Conservation (phyloP, 208 protist genomes). For the Trichomonas gallinae region DNA sequence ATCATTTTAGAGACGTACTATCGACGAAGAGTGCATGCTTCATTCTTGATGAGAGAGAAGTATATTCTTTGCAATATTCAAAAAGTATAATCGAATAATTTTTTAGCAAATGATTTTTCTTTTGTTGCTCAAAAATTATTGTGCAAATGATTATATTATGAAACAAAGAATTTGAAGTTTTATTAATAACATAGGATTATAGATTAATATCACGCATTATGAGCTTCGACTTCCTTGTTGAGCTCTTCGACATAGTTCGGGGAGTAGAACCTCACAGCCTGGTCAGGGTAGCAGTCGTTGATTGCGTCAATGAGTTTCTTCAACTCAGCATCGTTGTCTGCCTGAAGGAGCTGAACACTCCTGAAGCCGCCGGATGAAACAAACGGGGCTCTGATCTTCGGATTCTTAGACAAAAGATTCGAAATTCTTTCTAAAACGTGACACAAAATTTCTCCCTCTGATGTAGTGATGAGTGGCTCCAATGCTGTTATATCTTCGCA, state of each 20-base stretch:
- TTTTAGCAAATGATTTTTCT: too few relatives aligned
- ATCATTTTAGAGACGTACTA: too few relatives aligned
- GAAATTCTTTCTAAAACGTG: slow-evolving; percentile 89
- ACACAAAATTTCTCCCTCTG: slow-evolving; percentile 78
- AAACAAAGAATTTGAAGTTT: too few relatives aligned
- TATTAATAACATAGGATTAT: too few relatives aligned
- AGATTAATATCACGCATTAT: not conserved
- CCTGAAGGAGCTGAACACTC: slow-evolving; percentile 75
- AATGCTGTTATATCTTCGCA: slow-evolving; percentile 77
- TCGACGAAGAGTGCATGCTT: too few relatives aligned
- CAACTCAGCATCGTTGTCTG: slow-evolving; percentile 74
- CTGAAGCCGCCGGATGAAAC: slow-evolving; percentile 67
- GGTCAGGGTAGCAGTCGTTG: slow-evolving; percentile 89
- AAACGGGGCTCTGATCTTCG: slow-evolving; percentile 79
- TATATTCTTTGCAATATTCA: too few relatives aligned
- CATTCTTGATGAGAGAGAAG: too few relatives aligned
- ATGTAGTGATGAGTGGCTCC: slow-evolving; percentile 79
- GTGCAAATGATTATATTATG: too few relatives aligned
- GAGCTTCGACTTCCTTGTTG: slow-evolving; percentile 71
- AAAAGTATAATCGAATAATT: too few relatives aligned
- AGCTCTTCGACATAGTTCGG: slow-evolving; percentile 80
- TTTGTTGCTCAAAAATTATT: too few relatives aligned
- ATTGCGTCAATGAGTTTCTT: slow-evolving; percentile 79
- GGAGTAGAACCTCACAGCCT: slow-evolving; percentile 92
- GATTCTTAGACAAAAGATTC: slow-evolving; percentile 86